Evolutionary conservation across 164 flowering plant species (phyloP), one percentile per base, ranked within the genome.

Genomic region (Warburgia ugandensis): DNA sequence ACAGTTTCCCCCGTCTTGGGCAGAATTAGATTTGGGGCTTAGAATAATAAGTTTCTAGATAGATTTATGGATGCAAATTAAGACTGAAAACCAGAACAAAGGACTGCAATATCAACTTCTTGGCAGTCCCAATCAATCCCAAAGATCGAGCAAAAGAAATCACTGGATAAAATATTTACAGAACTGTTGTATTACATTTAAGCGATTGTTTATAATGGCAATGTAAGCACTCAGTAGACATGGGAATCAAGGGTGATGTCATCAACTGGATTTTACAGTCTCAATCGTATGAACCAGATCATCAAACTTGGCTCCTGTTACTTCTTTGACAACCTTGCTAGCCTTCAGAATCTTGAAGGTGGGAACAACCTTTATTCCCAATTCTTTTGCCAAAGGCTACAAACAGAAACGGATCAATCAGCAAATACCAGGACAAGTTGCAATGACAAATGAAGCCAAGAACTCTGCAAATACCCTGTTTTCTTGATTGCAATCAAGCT

Each of bases 401-500:
- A 52, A 67, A 45, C 8, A 50, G 21, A n/a, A n/a, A 1, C 2
- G 8, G 13, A 27, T 9, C 10, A 25, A 39, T 6, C 14, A 45
- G 17, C 6, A 22, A 28, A 8, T 21, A 39, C 3, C 14, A 45
- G 17, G 12, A 22, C 23, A n/a, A n/a, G n/a, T 11, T 21, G 46
- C 27, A 17, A 42, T 26, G 22, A 42, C 4, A 23, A 42, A 20
- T 8, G 10, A 3, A 22, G 3, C 19, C 22, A 42, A 17, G 22
- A 42, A n/a, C n/a, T n/a, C n/a, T n/a, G n/a, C n/a, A n/a, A 68
- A 28, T 2, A 78, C 97, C 94, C 58, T 91, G 79, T 86, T 91
- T 3, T 81, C 94, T 59, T 83, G 81, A 72, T 86, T 86, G 71
- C 97, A 91, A 33, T 91, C 97, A 6, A 91, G 86, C 82, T 91